Conservation (phyloP, 2,329 filamentous ascomycete species). For the Juglanconis juglandina region DNA sequence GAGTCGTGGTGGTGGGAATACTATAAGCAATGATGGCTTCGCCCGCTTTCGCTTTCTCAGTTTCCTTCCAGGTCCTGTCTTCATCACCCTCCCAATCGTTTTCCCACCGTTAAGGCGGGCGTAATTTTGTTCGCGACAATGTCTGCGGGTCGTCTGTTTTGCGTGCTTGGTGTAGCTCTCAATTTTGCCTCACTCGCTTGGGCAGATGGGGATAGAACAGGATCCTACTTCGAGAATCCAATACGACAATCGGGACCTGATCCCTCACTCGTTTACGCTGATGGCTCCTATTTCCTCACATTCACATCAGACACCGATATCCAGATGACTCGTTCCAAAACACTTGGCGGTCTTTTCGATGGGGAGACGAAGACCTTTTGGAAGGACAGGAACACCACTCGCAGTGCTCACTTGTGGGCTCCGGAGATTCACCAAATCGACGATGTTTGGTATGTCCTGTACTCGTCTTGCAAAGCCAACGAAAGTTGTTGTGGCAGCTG, state of each 20-base stretch:
- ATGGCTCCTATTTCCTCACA: neutral
- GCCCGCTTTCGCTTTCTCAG: too few relatives aligned
- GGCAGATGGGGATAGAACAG: neutral
- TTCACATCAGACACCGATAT: neutral
- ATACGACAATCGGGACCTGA: neutral
- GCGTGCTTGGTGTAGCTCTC: neutral
- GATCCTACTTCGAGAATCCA: neutral
- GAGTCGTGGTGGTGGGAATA: too few relatives aligned
- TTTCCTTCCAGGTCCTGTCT: too few relatives aligned
- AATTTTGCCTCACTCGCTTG: neutral
- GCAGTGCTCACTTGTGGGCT: neutral
- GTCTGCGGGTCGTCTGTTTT: neutral
- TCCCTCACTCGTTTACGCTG: neutral
- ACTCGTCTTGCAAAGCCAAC: neutral
- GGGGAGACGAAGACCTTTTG: neutral
- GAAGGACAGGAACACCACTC: neutral
- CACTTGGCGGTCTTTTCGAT: neutral
- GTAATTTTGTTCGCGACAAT: neutral
- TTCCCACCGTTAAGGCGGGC: neutral
- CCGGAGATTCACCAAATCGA: neutral
- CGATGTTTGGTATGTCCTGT: neutral
- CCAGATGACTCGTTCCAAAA: neutral
- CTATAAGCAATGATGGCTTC: too few relatives aligned
- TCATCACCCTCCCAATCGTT: neutral
- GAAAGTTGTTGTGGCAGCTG: neutral